Evolutionary conservation across 192 early-diverging fungal genomes (phyloP), one percentile per base, ranked within the genome.

Genomic region (Linderina pennispora): DNA sequence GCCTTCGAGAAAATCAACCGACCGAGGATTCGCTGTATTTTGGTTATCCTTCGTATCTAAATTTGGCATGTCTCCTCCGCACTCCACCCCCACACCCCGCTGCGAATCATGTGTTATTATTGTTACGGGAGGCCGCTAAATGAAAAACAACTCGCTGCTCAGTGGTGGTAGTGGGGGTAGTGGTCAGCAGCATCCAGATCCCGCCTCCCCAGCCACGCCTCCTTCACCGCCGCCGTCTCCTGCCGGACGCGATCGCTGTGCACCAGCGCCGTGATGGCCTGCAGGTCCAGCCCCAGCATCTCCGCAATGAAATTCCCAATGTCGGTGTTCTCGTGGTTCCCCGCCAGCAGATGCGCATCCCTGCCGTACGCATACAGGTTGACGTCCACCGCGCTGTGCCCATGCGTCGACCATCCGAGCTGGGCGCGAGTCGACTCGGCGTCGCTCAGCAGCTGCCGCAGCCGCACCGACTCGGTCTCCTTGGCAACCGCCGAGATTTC

Each of bases 381-480:
- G 9, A 99, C 96, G 62, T 99, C 96, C 13, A 95, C 91, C 2
- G 83, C 92, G 37, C 87, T 87, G 54, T 99, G 96, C 5, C 92
- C 92, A 62, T 87, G 87, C 0, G 96, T 96, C 8, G 91, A 68
- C 87, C 85, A 89, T 39, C 84, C 84, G 18, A 87, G 40, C 48
- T 76, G 72, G 2, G 82, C 78, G 19, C 82, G 73, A 18, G 65
- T 33, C 18, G 77, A 78, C 18, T 77, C 58, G 66, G 74, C 72
- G 21, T 72, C 58, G 51, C 69, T 59, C 20, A 84, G 45, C 55
- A 53, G 65, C 48, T 74, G 56, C 31, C 78, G 65, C 50, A 84
- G 54, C 23, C 45, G 53, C 8, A 54, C 48, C 1, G 64, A 48
- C 20, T 65, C 43, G 6, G 49, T 43, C 32, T 58, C 47, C 33